Evolutionary conservation across 1,284 basidiomycete genomes (phyloP).

Genomic region (Trametes polyzona): DNA sequence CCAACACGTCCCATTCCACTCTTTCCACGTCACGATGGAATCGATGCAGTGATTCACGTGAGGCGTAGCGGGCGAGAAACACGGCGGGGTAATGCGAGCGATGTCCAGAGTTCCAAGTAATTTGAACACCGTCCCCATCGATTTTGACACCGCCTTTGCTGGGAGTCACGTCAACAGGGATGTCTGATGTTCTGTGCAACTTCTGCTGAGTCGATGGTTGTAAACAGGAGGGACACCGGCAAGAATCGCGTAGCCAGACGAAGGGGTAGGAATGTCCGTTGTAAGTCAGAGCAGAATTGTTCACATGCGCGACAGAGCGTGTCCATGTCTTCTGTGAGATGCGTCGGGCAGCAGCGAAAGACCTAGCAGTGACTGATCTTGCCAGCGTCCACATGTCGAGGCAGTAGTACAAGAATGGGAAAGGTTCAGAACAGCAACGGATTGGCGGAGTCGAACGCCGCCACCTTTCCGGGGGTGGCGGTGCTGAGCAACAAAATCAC

Average conservation of each 20-base stretch:
- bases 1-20: constrained; percentile 41
- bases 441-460: no score
- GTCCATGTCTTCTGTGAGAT: no score
- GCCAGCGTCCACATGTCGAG: no score
- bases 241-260: constrained; percentile 59
- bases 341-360: no score
- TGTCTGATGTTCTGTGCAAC: constrained; percentile 72
- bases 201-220: constrained; percentile 63
- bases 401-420: no score
- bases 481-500: no score
- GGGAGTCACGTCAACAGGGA: constrained; percentile 51
- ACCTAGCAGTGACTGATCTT: no score
- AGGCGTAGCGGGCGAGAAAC: constrained; percentile 51
- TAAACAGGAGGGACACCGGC: constrained; percentile 54
- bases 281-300: constrained; percentile 15
- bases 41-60: constrained; percentile 29
- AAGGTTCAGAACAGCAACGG: no score
- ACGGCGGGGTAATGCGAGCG: constrained; percentile 51
- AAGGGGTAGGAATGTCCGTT: constrained; percentile 34
- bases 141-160: constrained; percentile 42
- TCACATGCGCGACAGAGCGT: background rate
- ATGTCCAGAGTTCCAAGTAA: constrained; percentile 65
- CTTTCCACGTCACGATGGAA: constrained; percentile 47
- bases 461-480: no score
- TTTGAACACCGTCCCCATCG: constrained; percentile 46